Percentiles rank a stretch among this genome's conserved stretches.
Evolutionary conservation across 2,329 filamentous ascomycete genomes (phyloP).

Genomic region (Botryotinia convoluta): DNA sequence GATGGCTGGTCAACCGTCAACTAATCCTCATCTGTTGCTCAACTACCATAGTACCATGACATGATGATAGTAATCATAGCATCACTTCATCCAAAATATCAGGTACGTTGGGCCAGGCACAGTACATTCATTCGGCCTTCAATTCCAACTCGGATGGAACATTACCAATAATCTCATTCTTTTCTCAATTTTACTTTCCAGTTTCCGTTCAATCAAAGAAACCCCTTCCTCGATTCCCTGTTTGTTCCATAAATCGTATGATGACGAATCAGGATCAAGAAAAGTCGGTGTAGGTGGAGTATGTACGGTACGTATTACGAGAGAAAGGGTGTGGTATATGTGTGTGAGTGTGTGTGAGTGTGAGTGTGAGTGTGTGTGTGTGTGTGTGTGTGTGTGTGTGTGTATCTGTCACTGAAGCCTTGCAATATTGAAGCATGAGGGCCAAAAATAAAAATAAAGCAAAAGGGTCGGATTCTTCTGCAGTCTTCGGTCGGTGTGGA

Average conservation of each 20-base stretch:
- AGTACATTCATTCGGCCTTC: background rate
- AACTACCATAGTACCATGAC: background rate
- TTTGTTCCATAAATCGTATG: background rate
- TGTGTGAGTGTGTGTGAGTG: background rate
- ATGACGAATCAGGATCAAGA: conserved; percentile 9
- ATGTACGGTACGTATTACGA: background rate
- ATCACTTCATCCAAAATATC: background rate
- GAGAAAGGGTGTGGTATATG: background rate
- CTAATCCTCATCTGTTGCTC: no score
- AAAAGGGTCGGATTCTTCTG: background rate
- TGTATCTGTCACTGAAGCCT: background rate
- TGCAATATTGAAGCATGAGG: background rate
- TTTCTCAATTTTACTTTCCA: background rate
- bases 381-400: no score
- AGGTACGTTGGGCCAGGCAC: background rate
- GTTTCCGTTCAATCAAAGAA: background rate
- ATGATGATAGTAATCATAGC: background rate
- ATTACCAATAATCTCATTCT: background rate
- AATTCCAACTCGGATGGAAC: background rate
- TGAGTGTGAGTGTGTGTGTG: background rate
- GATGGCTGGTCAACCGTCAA: background rate
- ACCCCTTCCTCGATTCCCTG: background rate
- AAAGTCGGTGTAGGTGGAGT: conserved; percentile 7
- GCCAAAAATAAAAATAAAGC: background rate
- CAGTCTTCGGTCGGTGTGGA: background rate